phyloP scores from a whole-genome alignment of 106 monocot genomes.

The Dendrobium catenatum region DNA sequence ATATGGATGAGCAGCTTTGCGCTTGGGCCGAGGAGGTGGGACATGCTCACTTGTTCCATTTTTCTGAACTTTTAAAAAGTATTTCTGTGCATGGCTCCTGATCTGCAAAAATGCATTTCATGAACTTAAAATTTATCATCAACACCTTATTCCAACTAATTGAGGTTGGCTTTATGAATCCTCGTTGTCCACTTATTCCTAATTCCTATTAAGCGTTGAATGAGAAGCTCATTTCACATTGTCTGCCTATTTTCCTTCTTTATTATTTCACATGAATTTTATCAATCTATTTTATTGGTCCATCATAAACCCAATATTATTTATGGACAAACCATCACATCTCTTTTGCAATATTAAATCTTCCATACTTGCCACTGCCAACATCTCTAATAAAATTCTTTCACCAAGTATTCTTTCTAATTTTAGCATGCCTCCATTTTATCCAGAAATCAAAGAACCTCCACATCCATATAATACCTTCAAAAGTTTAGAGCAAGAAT shows the following conservation, averaged over 20 bases:
- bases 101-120: constrained; percentile 28
- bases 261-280: neutral
- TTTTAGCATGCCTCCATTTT: neutral
- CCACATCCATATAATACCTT: neutral
- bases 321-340: neutral
- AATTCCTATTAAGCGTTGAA: neutral
- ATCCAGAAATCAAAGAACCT: neutral
- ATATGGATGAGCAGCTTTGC: constrained; percentile 98
- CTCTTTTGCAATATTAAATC: neutral
- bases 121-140: neutral
- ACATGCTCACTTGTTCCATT: constrained; percentile 94
- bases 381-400: neutral
- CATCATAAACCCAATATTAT: neutral
- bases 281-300: neutral
- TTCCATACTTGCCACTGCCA: neutral
- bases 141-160: neutral
- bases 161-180: neutral
- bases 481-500: neutral
- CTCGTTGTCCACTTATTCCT: neutral
- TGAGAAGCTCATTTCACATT: neutral
- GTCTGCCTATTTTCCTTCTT: neutral
- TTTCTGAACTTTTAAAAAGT: constrained; percentile 97
- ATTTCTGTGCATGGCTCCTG: constrained; percentile 92
- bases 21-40: constrained; percentile 93
- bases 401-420: neutral